Base-by-base conservation (phyloP, 2,329 filamentous ascomycete species). In the Seiridium cupressi region DNA sequence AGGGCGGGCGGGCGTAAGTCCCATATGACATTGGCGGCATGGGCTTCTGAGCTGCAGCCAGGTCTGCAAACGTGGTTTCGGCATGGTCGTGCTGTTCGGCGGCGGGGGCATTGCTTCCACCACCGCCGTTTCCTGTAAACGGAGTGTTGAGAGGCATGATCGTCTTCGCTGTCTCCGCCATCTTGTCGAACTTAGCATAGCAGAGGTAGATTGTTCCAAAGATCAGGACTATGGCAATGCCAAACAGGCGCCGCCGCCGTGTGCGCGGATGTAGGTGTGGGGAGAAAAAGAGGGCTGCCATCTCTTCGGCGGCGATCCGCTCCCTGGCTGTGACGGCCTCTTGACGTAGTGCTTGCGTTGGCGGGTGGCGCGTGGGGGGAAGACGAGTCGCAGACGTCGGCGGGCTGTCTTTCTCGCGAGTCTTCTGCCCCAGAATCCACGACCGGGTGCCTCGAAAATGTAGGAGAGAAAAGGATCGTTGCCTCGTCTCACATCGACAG, bases 1-100 rank as follows among this genome's bases (percentile, higher is more conserved):
- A 58, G 9, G 75, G 71, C 7, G 79, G 64, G 13, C 54, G 59
- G 54, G 18, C 57, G n/a, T 51, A 48, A 5, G 54, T 57, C 10
- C 60, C 60, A 54, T 62, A 58, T 4, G 18, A n/a, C 60, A 60
- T 62, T 31, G 57, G 57, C 40, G 57, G 36, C 48, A 59, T 51
- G 4, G 57, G 51, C 48, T 49, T 55, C 34, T 59, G 60, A 26
- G 4, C 18, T 3, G 44, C 11, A 46, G 47, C 60, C 42, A 51
- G 10, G 34, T 61, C 53, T 13, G 55, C 44, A 34, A 55, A 55
- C 8, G 31, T 42, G 31, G 34, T 32, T 9, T 35, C 31, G n/a
- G 49, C 18, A 26, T 26, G 18, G 18, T 26, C 18, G 18, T 26
- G 18, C 18, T 26, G 18, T 26, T 26, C 18, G 18, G 18, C 18